Conservation (phyloP, 1,284 basidiomycete species). For the Ceratobasidium sp. region DNA sequence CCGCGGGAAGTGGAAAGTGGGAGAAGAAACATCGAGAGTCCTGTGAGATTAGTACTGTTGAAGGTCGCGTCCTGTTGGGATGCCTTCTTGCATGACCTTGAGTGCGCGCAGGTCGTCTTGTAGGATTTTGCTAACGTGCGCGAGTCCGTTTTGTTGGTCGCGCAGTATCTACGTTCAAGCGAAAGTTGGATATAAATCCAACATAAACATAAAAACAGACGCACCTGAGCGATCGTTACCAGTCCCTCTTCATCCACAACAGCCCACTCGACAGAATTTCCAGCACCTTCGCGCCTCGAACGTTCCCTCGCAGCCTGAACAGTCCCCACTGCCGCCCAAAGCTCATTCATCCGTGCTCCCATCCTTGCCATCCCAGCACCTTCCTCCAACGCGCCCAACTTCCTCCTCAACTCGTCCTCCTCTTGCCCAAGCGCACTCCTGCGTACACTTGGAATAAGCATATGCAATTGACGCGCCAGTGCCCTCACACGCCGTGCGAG, state of each 20-base stretch:
- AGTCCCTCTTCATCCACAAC: conserved; percentile 87
- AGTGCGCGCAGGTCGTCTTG: conserved; percentile 76
- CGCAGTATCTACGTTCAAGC: conserved; percentile 67
- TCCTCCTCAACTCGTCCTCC: conserved; percentile 76
- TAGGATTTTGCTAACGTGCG: conserved; percentile 79
- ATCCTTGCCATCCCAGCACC: conserved; percentile 72
- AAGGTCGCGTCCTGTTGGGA: conserved; percentile 25
- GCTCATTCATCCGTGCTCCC: conserved; percentile 79
- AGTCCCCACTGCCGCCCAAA: conserved; percentile 88
- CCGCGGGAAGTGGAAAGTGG: too few relatives aligned
- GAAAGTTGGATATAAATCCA: conserved; percentile 5
- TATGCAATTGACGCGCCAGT: conserved; percentile 79
- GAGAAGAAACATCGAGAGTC: too few relatives aligned
- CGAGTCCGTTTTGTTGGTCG: conserved; percentile 83
- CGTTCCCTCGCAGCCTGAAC: conserved; percentile 71
- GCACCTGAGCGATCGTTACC: conserved; percentile 77
- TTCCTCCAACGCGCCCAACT: conserved; percentile 79
- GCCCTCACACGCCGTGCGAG: conserved; percentile 78
- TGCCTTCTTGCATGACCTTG: conserved; percentile 64
- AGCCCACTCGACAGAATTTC: conserved; percentile 66
- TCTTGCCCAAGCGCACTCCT: conserved; percentile 83
- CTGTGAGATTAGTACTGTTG: background rate
- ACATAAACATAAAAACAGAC: conserved; percentile 46
- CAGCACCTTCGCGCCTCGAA: conserved; percentile 58
- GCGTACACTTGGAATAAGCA: conserved; percentile 80